Evolutionary conservation across 257 asterid species (phyloP).

Genomic region (Gentiana dahurica): DNA sequence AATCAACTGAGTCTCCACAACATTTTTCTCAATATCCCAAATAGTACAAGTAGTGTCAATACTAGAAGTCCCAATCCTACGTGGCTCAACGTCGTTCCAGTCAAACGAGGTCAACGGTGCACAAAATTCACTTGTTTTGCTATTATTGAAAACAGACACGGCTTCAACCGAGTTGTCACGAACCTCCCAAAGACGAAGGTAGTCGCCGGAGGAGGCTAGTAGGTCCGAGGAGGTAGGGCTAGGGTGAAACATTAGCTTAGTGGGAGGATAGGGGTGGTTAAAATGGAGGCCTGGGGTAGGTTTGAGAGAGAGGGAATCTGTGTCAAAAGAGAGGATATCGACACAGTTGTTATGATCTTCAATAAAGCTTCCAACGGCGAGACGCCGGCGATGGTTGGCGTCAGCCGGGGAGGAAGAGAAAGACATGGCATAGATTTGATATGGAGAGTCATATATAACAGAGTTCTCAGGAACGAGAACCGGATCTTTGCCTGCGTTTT

Average conservation of each 20-base stretch:
- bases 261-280: constrained; percentile 86
- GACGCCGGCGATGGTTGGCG: constrained; percentile 29
- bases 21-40: constrained; percentile 77
- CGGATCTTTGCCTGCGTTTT: constrained; percentile 38
- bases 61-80: constrained; percentile 72
- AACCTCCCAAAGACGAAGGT: constrained; percentile 74
- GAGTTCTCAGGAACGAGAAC: constrained; percentile 32
- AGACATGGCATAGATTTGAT: constrained; percentile 74
- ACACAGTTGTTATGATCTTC: constrained; percentile 71
- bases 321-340: constrained; percentile 63
- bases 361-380: constrained; percentile 71
- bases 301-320: constrained; percentile 38
- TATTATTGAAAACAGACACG: constrained; percentile 41
- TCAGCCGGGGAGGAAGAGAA: constrained; percentile 29
- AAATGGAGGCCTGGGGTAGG: constrained; percentile 52
- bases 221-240: constrained; percentile 38
- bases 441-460: constrained; percentile 42
- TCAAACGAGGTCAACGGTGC: constrained; percentile 89
- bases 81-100: constrained; percentile 84
- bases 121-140: constrained; percentile 63
- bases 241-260: constrained; percentile 76
- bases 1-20: constrained; percentile 73
- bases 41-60: constrained; percentile 86
- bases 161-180: constrained; percentile 41
- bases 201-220: constrained; percentile 88